A percentile compares a stretch with the other conserved stretches of the same genome.
phyloP scores from a whole-genome alignment of 2,329 filamentous ascomycete species.

The Hymenoscyphus albidus region DNA sequence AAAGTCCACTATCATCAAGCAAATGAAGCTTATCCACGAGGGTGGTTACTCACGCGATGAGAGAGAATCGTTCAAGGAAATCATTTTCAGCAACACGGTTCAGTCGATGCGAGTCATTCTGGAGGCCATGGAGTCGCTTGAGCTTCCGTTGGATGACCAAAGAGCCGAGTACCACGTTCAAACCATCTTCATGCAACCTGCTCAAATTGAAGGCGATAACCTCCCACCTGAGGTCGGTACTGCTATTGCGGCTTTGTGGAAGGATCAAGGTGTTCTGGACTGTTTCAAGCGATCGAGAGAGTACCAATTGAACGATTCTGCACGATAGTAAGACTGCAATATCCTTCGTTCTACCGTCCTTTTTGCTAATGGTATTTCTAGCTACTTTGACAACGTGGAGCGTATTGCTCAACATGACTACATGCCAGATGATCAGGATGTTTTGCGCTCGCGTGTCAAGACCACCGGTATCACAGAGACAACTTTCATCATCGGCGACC shows the following conservation, averaged over 20 bases:
- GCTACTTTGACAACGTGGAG: conserved; percentile 80
- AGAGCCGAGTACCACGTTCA: conserved; percentile 36
- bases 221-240: conserved; percentile 75
- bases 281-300: conserved; percentile 77
- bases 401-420: conserved; percentile 73
- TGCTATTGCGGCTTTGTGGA: conserved; percentile 82
- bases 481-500: conserved; percentile 84
- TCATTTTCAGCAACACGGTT: conserved; percentile 92
- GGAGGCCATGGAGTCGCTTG: conserved; percentile 85
- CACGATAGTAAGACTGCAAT: conserved; percentile 70
- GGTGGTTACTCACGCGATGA: conserved; percentile 97
- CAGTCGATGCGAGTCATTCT: conserved; percentile 90
- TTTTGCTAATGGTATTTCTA: conserved; percentile 36
- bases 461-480: conserved; percentile 97
- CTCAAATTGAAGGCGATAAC: conserved; percentile 73
- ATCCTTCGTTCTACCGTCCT: not conserved
- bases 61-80: conserved; percentile 87
- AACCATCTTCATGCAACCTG: conserved; percentile 39
- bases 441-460: conserved; percentile 83
- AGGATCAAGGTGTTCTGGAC: conserved; percentile 82
- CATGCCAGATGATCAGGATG: conserved; percentile 89
- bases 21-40: conserved; percentile 99
- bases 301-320: conserved; percentile 93
- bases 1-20: conserved; percentile 91
- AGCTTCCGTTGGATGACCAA: conserved; percentile 71